These are phyloP conservation scores for Tetrahymena thermophila DNA, from an alignment of 73 alveolate species.

Conservation along the genomic window DNA sequence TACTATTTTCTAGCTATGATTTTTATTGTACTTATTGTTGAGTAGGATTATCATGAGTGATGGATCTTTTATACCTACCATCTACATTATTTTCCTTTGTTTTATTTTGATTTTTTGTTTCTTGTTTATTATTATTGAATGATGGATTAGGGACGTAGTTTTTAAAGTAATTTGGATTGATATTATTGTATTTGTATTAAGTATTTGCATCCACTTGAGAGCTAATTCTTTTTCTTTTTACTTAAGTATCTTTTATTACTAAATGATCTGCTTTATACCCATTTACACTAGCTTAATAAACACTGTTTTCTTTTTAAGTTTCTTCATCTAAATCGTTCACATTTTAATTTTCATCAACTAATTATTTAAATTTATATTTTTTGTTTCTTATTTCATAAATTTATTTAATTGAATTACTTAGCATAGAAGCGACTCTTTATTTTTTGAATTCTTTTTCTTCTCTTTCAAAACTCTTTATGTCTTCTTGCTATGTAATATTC, in stretches of 20 bases:
- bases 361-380: no score
- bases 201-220: neutral
- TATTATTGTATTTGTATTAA: neutral
- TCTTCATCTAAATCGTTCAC: neutral
- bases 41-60: neutral
- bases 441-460: neutral
- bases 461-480: neutral
- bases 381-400: neutral
- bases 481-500: neutral
- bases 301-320: neutral
- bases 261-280: neutral
- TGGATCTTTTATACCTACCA: neutral
- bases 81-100: neutral
- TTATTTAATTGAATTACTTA: neutral
- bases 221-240: neutral
- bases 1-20: neutral
- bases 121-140: neutral
- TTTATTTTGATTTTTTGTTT: neutral
- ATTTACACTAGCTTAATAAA: neutral
- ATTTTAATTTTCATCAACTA: neutral
- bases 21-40: neutral
- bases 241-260: neutral
- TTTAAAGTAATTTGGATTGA: neutral
- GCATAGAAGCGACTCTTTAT: neutral
- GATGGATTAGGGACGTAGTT: neutral